Conservation (phyloP, 2,329 filamentous ascomycete genomes). For the Aspergillus flavus region DNA sequence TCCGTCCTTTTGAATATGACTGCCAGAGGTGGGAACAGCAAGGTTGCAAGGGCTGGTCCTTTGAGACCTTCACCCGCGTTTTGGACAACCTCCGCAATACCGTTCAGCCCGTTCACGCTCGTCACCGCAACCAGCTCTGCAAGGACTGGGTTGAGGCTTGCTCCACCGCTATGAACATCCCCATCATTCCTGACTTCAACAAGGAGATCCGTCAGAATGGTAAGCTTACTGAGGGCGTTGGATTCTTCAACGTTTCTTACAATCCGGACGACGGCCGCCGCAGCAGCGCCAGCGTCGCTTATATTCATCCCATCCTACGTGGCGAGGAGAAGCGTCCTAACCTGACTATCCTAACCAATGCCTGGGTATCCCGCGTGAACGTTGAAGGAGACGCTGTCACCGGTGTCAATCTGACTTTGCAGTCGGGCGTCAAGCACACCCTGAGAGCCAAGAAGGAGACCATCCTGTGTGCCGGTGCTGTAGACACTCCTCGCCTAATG, state of each 20-base stretch:
- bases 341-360: slow-evolving; percentile 81
- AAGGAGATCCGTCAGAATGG: slow-evolving; percentile 75
- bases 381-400: slow-evolving; percentile 69
- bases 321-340: slow-evolving; percentile 82
- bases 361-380: slow-evolving; percentile 83
- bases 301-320: slow-evolving; percentile 86
- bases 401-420: slow-evolving; percentile 71
- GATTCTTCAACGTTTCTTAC: slow-evolving; percentile 89
- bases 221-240: slow-evolving; percentile 72
- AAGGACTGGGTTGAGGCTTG: slow-evolving; percentile 86
- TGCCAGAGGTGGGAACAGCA: slow-evolving; percentile 79
- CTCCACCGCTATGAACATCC: slow-evolving; percentile 76
- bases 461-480: slow-evolving; percentile 76
- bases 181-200: slow-evolving; percentile 84
- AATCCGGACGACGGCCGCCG: slow-evolving; percentile 85
- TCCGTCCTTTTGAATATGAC: slow-evolving; percentile 88
- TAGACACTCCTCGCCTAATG: slow-evolving; percentile 75
- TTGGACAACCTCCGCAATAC: slow-evolving; percentile 85
- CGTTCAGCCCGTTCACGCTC: slow-evolving; percentile 82
- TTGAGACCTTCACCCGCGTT: slow-evolving; percentile 79
- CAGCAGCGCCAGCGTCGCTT: slow-evolving; percentile 85
- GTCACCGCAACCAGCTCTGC: slow-evolving; percentile 87
- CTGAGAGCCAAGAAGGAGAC: slow-evolving; percentile 71
- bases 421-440: slow-evolving; percentile 58
- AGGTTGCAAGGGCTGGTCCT: slow-evolving; percentile 84